A percentile compares a stretch with the other conserved stretches of the same genome.
phyloP scores from a whole-genome alignment of 176 grass and related monocot genomes.

The Paspalum notatum region DNA sequence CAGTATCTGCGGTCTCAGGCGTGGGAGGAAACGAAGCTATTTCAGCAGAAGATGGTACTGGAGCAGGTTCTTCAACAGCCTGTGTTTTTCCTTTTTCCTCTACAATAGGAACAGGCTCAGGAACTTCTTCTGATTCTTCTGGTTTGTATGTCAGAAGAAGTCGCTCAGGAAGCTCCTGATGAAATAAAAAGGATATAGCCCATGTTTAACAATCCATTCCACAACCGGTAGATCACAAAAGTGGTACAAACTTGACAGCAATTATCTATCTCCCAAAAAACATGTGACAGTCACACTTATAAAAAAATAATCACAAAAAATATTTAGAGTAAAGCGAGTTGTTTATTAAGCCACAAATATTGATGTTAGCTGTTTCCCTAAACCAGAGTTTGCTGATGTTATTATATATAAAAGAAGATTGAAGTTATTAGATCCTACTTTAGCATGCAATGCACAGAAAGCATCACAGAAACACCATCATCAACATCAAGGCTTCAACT shows the following conservation, averaged over 20 bases:
- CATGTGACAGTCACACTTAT: background rate
- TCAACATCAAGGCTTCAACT: background rate
- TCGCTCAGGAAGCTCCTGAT: constrained; percentile 89
- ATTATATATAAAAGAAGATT: constrained; percentile 19
- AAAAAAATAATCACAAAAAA: background rate
- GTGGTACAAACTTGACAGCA: background rate
- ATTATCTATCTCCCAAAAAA: background rate
- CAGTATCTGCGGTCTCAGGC: constrained; percentile 46
- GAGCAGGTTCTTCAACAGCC: constrained; percentile 55
- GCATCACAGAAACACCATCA: background rate
- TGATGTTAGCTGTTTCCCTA: constrained; percentile 9
- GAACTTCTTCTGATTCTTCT: constrained; percentile 59
- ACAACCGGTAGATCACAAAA: constrained; percentile 16
- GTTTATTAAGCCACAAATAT: background rate
- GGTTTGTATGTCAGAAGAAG: constrained; percentile 95
- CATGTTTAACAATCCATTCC: constrained; percentile 31
- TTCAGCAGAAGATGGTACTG: constrained; percentile 49
- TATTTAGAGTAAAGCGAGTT: background rate
- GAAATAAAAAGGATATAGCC: constrained; percentile 37
- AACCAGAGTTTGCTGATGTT: background rate
- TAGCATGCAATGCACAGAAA: background rate
- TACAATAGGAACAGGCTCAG: constrained; percentile 47
- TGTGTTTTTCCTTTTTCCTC: constrained; percentile 69
- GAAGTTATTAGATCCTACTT: background rate
- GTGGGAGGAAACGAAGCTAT: constrained; percentile 48